Evolutionary conservation across 257 asterid species (phyloP), one percentile per base, ranked within the genome.

Genomic region (Petunia axillaris): DNA sequence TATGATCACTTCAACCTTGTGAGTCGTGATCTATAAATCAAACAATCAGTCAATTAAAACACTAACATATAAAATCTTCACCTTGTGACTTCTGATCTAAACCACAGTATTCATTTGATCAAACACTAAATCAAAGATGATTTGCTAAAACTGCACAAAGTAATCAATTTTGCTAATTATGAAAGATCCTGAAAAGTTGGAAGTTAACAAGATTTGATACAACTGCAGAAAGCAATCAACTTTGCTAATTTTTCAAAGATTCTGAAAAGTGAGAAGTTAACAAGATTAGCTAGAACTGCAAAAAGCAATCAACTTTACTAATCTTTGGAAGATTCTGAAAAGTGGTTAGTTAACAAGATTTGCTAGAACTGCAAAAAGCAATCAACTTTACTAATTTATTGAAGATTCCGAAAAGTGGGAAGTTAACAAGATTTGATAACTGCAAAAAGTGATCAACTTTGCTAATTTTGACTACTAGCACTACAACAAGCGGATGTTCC

Each of bases 1-100:
- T 70, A 50, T 2, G 80, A 16, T 52, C 67, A 25, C 9, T 37
- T 25, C n/a, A 60, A 40, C 44, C 54, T 71, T 55, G 83, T 77
- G 41, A 68, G 37, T 41, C 15, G 53, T 15, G 13, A 43, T 43
- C 75, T 67, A 67, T 67, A 67, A 67, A 67, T 8, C 6, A 43
- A 25, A 53, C 8, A 37, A 55, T 57, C 64, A 76, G 53, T 55
- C 4, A 59, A 53, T 39, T 52, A 75, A n/a, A 38, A 58, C 50
- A 75, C 52, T 38, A 58, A 25, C 25, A 25, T 25, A 25, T 0
- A 25, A 25, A 0, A 25, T 25, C 25, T 25, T 13, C 7, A 75
- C 13, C 37, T 14, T 36, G 73, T 3, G 13, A 64, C 38, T 64
- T 41, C 71, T 64, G 73, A 64, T 64, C 73, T 10, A 7, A 14